phyloP scores from a whole-genome alignment of 176 grass and related monocot genomes.

The Thinopyrum elongatum region DNA sequence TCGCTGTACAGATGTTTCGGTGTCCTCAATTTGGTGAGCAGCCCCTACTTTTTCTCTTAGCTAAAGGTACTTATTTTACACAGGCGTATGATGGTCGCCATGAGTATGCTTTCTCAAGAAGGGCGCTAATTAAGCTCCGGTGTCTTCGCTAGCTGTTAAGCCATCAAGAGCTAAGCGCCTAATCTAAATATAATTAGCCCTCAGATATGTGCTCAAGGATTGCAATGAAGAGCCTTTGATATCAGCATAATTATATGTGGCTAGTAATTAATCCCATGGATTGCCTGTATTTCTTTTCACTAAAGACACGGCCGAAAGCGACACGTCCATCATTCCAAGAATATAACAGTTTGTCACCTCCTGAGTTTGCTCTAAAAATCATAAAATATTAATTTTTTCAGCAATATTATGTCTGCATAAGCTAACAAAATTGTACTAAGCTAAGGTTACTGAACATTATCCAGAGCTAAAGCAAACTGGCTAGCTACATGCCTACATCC shows the following conservation, averaged over 20 bases:
- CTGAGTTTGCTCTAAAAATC: not conserved
- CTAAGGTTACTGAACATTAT: slow-evolving; percentile 25
- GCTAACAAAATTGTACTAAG: not conserved
- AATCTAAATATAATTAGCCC: not conserved
- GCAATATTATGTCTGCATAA: too few species aligned
- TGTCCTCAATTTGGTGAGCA: slow-evolving; percentile 5
- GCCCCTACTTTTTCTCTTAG: not conserved
- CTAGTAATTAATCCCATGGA: too few species aligned
- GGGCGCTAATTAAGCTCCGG: not conserved
- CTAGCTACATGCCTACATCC: not conserved
- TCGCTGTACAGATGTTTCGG: not conserved
- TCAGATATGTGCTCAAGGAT: too few species aligned
- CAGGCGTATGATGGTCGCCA: not conserved
- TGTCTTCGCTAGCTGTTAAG: slow-evolving; percentile 26
- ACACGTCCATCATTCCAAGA: too few species aligned
- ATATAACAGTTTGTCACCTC: not conserved
- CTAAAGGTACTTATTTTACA: not conserved
- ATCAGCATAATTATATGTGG: not conserved
- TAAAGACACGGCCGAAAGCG: too few species aligned
- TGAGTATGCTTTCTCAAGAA: not conserved
- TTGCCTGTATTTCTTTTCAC: too few species aligned
- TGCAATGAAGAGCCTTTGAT: not conserved
- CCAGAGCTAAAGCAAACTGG: slow-evolving; percentile 6
- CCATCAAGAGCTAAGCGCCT: not conserved
- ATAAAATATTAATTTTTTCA: too few species aligned